Conservation (phyloP, 192 early-diverging fungal species). For the Coemansia sp. region DNA sequence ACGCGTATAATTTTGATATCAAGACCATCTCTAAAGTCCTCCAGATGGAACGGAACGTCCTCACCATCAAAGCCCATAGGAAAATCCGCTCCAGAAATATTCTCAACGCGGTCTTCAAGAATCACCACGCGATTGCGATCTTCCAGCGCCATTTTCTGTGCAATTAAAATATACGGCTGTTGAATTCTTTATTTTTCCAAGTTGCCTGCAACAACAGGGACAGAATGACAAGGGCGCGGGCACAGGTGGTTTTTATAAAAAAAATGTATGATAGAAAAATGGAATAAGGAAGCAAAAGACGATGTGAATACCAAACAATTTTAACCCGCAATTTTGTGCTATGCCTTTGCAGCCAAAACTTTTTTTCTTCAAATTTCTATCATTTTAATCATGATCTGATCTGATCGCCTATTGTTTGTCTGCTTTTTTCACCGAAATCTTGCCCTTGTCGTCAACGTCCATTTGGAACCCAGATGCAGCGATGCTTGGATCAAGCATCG, state of each 20-base stretch:
- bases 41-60: slow-evolving; percentile 29
- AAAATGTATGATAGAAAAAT: not conserved
- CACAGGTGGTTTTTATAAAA: too few species aligned
- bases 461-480: slow-evolving; percentile 11
- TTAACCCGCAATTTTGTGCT: not conserved
- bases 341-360: not conserved
- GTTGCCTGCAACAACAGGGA: not conserved
- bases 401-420: not conserved
- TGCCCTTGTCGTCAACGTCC: not conserved
- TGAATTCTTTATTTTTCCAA: not conserved
- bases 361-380: not conserved
- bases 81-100: slow-evolving; percentile 50
- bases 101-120: slow-evolving; percentile 53
- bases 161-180: not conserved
- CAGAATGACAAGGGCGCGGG: not conserved
- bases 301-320: not conserved
- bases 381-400: not conserved
- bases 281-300: not conserved
- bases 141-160: slow-evolving; percentile 36
- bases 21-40: slow-evolving; percentile 32
- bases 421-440: not conserved
- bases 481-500: slow-evolving; percentile 13
- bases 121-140: slow-evolving; percentile 55
- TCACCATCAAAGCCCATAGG: slow-evolving; percentile 37
- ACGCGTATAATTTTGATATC: slow-evolving; percentile 44